Evolutionary conservation across 108 stramenopile species (phyloP), one percentile per base, ranked within the genome.

Genomic region (Cyclostephanos invisitatus): DNA sequence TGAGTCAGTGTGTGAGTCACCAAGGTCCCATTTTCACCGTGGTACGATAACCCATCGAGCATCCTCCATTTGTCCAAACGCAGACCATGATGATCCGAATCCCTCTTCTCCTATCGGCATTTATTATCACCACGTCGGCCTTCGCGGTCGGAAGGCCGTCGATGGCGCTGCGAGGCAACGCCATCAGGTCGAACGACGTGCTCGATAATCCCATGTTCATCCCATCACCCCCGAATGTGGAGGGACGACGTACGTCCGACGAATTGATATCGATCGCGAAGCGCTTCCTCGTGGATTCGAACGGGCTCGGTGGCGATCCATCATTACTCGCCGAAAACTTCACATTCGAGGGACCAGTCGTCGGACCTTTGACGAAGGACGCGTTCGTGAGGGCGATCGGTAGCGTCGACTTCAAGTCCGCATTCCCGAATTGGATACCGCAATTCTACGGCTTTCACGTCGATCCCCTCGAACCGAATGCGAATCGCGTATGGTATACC

Each of bases 311-410:
- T 0, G 51, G 51, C 51, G 51, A 53, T 24, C 51, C 51, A 7
- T 6, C 7, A 0, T 4, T 53, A 18, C 79, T 87, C 47, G 85
- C 88, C 3, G 80, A 85, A 3, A 67, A 81, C 46, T 89, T 89
- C 62, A 71, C 83, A 61, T 89, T 89, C 62, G 64, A 70, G 44
- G 83, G 74, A n/a, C 54, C 88, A 38, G 84, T 86, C 11, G 83
- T 89, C 17, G 88, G 88, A 0, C 88, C 88, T 0, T 38, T 89
- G 17, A 61, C 46, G 21, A 75, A 71, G 56, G 68, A 75, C 7
- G 85, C 70, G 59, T 89, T 78, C 72, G 14, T 86, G 25, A 21
- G 62, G 5, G 83, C 88, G 7, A 50, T 86, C 17, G 64, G 24
- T 0, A 51, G 24, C 5, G 86, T 86, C 64, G 57, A 81, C 22